Base-by-base conservation (phyloP, 176 grass and related monocot genomes). In the Aegilops longissima region DNA sequence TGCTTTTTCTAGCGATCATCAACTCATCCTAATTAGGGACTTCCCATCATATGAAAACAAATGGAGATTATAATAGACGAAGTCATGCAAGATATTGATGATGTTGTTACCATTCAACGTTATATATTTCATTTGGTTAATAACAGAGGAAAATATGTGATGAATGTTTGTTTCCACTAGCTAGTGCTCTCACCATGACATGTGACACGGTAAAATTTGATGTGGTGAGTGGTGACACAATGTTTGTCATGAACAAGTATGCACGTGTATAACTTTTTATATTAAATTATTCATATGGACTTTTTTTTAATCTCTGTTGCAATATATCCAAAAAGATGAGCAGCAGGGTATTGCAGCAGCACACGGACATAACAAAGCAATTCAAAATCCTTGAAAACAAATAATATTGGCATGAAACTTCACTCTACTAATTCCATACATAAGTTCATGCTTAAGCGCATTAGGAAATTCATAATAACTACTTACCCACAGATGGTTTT, bases 241-340 rank as follows among this genome's bases (percentile, higher is more conserved):
- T 73, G 70, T 49, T 74, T 17, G 12, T 17, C 23, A 17, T 74
- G 71, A 74, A 74, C 3, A 73, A 74, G 70, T 44, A n/a, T 24
- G 36, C 70, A 11, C n/a, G 7, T 44, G 23, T 44, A 44, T 12
- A 44, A 21, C 1, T 58, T 58, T 58, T 21, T 58, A 20, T 58
- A 52, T 52, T 5, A 73, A 45, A 45, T 16, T 12, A 73, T 45
- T 73, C 39, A 47, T 25, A 27, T n/a, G 39, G 6, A 73, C 21
- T 1, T 45, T 27, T 73, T 45, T 13, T 14, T 16, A 3, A 3
- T 45, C 21, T 36, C 8, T 21, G 9, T 38, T 18, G 67, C 33
- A 73, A 73, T 73, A 44, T 74, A 74, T 74, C 40, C 40, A 49
- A 74, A 74, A 16, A 49, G n/a, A 74, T 74, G 23, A 23, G n/a